A percentile compares a stretch with the other conserved stretches of the same genome.
Evolutionary conservation across 257 asterid genomes (phyloP).

Genomic region (Galeopsis tetrahit): DNA sequence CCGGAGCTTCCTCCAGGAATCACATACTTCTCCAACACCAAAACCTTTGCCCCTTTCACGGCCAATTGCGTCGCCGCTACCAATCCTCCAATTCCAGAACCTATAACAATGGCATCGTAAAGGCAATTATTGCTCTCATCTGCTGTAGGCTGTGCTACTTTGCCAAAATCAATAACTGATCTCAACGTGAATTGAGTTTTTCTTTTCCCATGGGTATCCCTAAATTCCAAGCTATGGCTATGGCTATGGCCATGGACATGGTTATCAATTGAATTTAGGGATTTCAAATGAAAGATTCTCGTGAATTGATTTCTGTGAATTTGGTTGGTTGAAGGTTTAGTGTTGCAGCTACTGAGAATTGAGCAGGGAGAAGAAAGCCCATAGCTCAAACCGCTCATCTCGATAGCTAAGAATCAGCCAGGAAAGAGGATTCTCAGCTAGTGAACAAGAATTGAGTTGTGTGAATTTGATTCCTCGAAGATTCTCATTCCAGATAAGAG

Average conservation of each 20-base stretch:
- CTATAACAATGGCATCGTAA: constrained; percentile 88
- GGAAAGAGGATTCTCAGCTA: constrained; percentile 31
- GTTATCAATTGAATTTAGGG: constrained; percentile 23
- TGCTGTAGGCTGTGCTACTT: constrained; percentile 38
- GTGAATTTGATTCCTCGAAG: constrained; percentile 26
- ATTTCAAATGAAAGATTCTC: constrained; percentile 32
- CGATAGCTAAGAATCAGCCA: constrained; percentile 7
- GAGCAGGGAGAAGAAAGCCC: constrained; percentile 44
- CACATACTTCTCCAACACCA: constrained; percentile 92
- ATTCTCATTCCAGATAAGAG: not conserved
- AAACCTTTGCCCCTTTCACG: constrained; percentile 88
- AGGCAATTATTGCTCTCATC: constrained; percentile 36
- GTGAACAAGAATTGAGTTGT: not conserved
- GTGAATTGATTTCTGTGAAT: constrained; percentile 36
- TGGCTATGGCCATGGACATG: constrained; percentile 29
- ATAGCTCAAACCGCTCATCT: constrained; percentile 49
- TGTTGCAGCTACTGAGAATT: constrained; percentile 37
- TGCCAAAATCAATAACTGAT: constrained; percentile 53
- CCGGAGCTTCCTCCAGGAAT: constrained; percentile 99
- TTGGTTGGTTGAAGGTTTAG: constrained; percentile 38
- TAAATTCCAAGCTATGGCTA: constrained; percentile 35
- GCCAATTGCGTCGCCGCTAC: constrained; percentile 98
- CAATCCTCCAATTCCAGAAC: constrained; percentile 95
- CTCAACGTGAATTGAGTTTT: constrained; percentile 40
- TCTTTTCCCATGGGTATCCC: constrained; percentile 36